Percentiles rank a stretch among this genome's conserved stretches.
These are phyloP conservation scores for Aspergillus biplanus DNA, from an alignment of 495 filamentous ascomycete species.

Conservation along the genomic window DNA sequence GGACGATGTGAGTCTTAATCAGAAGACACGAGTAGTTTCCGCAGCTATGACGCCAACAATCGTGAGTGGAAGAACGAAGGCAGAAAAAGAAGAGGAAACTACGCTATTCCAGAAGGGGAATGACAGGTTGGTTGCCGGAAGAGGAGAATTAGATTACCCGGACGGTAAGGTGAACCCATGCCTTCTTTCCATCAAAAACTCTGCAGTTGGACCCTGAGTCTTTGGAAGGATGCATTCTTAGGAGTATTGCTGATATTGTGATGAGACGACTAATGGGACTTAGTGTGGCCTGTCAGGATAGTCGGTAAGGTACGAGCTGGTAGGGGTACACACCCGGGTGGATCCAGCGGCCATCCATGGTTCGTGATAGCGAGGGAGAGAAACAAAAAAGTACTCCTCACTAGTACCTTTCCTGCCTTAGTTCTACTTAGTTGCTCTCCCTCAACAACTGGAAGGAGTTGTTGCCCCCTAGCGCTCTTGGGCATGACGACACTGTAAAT, in stretches of 20 bases:
- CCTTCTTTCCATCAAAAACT: not conserved
- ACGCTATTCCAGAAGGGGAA: slow-evolving; percentile 8
- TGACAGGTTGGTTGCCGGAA: slow-evolving; percentile 25
- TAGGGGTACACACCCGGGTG: not conserved
- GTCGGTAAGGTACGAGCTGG: not conserved
- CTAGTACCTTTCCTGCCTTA: not conserved
- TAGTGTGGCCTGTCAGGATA: no score
- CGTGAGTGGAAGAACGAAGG: no score
- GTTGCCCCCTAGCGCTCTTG: not conserved
- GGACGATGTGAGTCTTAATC: no score
- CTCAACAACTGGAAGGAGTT: not conserved
- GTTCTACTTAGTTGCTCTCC: not conserved
- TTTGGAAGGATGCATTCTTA: not conserved
- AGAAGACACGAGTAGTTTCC: no score
- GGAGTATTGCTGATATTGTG: not conserved
- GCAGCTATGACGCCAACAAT: no score
- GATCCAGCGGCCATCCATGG: slow-evolving; percentile 4
- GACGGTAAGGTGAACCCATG: not conserved
- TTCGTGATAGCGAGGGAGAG: not conserved
- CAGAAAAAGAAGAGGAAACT: not conserved
- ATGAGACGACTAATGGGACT: no score
- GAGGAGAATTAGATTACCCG: slow-evolving; percentile 3
- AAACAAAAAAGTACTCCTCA: not conserved
- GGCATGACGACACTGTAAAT: slow-evolving; percentile 6
- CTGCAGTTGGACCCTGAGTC: no score